Conservation (phyloP, 345 rosid species). For the Stellera chamaejasme region DNA sequence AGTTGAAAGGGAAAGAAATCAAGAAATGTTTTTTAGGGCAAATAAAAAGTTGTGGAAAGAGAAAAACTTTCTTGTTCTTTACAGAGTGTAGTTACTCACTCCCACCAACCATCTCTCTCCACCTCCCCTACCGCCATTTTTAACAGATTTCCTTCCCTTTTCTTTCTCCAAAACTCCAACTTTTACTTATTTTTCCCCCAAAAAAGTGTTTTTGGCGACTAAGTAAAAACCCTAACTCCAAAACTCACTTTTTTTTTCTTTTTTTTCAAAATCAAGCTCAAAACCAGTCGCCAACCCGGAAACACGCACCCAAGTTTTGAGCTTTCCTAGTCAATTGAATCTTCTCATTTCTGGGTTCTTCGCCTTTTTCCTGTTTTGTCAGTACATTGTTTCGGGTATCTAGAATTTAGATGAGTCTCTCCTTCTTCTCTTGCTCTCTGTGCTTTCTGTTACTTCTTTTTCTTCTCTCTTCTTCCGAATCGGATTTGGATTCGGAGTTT, state of each 20-base stretch:
- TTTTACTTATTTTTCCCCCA: no score
- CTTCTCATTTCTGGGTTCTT: conserved; percentile 17
- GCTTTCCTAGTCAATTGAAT: no score
- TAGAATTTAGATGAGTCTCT: conserved; percentile 44
- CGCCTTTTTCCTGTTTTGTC: conserved; percentile 10
- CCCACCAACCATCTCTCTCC: conserved; percentile 25
- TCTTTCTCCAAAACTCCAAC: background rate
- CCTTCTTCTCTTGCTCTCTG: conserved; percentile 18
- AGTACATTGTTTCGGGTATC: conserved; percentile 1
- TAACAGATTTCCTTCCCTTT: conserved; percentile 12
- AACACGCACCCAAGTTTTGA: no score
- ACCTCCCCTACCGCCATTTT: conserved; percentile 30
- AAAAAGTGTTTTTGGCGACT: no score
- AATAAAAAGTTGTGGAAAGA: background rate
- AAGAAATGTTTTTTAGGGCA: no score
- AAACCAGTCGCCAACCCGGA: no score
- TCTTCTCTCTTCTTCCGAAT: conserved; percentile 10
- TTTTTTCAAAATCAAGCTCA: conserved; percentile 2
- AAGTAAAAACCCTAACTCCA: conserved; percentile 8
- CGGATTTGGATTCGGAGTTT: conserved; percentile 41
- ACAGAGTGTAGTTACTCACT: conserved; percentile 39
- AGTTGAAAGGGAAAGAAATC: no score
- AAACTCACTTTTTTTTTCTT: conserved; percentile 4
- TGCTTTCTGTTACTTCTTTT: conserved; percentile 5
- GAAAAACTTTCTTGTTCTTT: conserved; percentile 18